Base-by-base conservation (phyloP, 202 grass and related monocot genomes). In the Brachypodium distachyon region DNA sequence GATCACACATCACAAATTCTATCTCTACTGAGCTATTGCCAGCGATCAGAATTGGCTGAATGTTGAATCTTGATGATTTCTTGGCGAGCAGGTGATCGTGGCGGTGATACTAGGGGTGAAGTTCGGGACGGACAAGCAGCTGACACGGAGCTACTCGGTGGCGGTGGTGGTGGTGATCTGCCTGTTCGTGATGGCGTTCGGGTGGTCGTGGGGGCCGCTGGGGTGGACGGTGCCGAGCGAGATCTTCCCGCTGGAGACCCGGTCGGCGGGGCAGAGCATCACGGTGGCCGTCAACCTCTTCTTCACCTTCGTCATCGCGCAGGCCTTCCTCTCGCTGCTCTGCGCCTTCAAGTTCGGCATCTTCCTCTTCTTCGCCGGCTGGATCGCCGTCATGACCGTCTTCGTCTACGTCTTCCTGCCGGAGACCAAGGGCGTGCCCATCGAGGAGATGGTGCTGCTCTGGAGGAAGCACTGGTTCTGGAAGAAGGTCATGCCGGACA, bases 401-500 rank as follows among this genome's bases (percentile, higher is more conserved):
- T 97, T 94, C 83, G 91, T 97, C 34, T 61, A 62, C 23, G 39
- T 92, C 17, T 90, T 97, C 69, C 77, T 97, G 51, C 95, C 91
- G 2, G 95, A 97, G 89, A 97, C 95, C 31, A 97, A 94, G 58
- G 95, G 94, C 18, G 91, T 97, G 74, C 95, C 95, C 48, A 94
- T 97, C 66, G 95, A 97, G 87, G 95, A 94, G 87, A 94, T 97
- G 95, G 85, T 88, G 60, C 94, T 97, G 39, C 86, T 97, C 0
- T 97, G 94, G 94, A 82, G 89, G 84, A 94, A 94, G 89, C 94
- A 97, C 67, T 94, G 94, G 94, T 92, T 97, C 82, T 97, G 94
- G 94, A 91, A 92, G 80, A 85, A 79, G 57, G 57, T 94, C 22
- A 81, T 97, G 79, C 94, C 94, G 2, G 74, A 76, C 7, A 22